Evolutionary conservation across 1,284 basidiomycete species (phyloP), one percentile per base, ranked within the genome.

Genomic region (Cutaneotrichosporon sp.): DNA sequence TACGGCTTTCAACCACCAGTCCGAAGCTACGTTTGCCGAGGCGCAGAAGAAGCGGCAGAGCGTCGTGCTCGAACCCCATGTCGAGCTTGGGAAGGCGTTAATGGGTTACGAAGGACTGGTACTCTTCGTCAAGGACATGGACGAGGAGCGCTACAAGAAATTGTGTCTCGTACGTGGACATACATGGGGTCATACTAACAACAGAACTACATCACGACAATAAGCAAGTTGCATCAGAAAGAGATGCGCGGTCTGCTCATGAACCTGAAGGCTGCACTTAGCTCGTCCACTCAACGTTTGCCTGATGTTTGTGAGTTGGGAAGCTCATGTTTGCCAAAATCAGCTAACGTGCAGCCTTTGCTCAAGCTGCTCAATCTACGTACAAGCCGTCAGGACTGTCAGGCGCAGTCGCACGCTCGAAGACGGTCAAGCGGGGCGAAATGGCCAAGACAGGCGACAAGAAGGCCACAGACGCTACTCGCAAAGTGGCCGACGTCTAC

Each of bases 41-140:
- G 66, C 56, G 33, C 58, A 64, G 16, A 71, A 72, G 52, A 10
- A 29, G 11, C 25, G 29, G 10, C 61, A 61, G 42, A 51, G 59
- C 19, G 52, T 61, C 16, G 74, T 73, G 16, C 61, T 90, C 26
- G 70, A 79, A 8, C 77, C 80, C 5, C 91, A 94, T 69, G 77
- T 79, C 47, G 78, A 81, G 12, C 79, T 97, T 70, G 90, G 97
- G 66, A 79, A 80, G 25, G 87, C 88, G 66, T 80, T 97, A 10
- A 90, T 88, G 24, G 80, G 85, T 44, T 97, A 97, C 71, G 84
- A 87, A 43, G 93, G 93, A 2, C 71, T 98, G 44, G 84, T 97
- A 74, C 79, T 97, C 14, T 98, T 94, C 68, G 77, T 97, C 59
- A 93, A 92, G 70, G 94, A 98, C 76, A 93, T 96, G 84, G 90